Evolutionary conservation across 257 asterid species (phyloP), one percentile per base, ranked within the genome.

Genomic region (Ajuga chamaepitys): DNA sequence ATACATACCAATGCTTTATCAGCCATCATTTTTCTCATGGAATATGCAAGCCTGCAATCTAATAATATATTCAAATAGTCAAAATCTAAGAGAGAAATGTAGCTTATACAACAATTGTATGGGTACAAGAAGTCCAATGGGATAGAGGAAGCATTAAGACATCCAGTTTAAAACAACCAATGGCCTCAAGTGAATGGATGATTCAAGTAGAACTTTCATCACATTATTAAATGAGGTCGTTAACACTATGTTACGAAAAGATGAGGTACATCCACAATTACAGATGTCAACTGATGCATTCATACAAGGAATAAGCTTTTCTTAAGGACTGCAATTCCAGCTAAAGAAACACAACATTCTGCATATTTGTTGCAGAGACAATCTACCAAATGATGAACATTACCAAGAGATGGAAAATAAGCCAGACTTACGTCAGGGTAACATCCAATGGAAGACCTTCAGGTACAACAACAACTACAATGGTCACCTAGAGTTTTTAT

Each of bases 21-120:
- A 59, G 89, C 91, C 99, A 93, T 93, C 99, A 93, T 93, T 80
- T 93, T 93, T 69, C 93, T 86, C 99, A 93, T 89, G 37, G 99
- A 89, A 72, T 93, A 93, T 59, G 99, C 99, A 78, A 93, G 96
- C 91, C 99, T 93, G 76, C 80, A 86, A 55, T 10, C 53, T 50
- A 75, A 52, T 46, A 30, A 52, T 25, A 65, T 41, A 37, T 58
- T 7, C 28, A 44, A 24, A 8, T 37, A 66, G 62, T 47, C 26
- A 62, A 72, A 17, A 16, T 17, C 34, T 41, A 59, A 55, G 58
- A 70, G 22, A 10, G 45, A 64, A 42, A 48, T 35, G 20, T 35
- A 28, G 25, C 4, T 58, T 24, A 54, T 50, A 52, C 55, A 51
- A 65, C 47, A 70, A 58, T 46, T 4, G 44, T 48, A 66, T 17